phyloP scores from a whole-genome alignment of 768 basidiomycete genomes.

The Pilatotrama ljubarskyi region DNA sequence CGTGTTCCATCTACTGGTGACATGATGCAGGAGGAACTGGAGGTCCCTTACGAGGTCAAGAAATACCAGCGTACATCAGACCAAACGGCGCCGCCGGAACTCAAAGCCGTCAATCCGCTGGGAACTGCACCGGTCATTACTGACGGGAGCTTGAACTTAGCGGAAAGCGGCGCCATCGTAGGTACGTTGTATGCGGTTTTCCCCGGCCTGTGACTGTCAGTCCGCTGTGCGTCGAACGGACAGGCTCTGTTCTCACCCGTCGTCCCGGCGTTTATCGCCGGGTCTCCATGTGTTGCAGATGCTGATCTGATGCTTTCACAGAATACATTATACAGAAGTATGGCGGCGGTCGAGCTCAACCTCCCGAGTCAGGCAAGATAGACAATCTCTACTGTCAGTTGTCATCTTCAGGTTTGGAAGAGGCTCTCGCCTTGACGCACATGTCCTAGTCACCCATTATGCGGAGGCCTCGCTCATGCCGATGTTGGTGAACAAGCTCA shows the following conservation, averaged over 20 bases:
- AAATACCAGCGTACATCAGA: slow-evolving; percentile 31
- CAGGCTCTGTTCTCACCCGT: not conserved
- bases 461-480: slow-evolving; percentile 40
- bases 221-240: not conserved
- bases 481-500: slow-evolving; percentile 32
- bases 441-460: slow-evolving; percentile 31
- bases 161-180: slow-evolving; percentile 41
- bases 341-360: slow-evolving; percentile 27
- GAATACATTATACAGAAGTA: slow-evolving; percentile 40
- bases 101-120: slow-evolving; percentile 35
- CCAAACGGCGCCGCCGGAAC: slow-evolving; percentile 32
- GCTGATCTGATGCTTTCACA: slow-evolving; percentile 12
- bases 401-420: too few relatives aligned
- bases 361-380: slow-evolving; percentile 28
- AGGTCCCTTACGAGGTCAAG: slow-evolving; percentile 38
- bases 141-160: slow-evolving; percentile 37
- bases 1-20: not conserved
- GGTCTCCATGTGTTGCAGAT: slow-evolving; percentile 4
- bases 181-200: slow-evolving; percentile 25
- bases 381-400: slow-evolving; percentile 34
- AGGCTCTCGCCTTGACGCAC: not conserved
- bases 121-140: slow-evolving; percentile 41
- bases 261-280: not conserved
- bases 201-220: not conserved
- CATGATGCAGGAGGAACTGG: slow-evolving; percentile 49